Conservation (phyloP, 495 filamentous ascomycete species). For the Platismatia glauca region DNA sequence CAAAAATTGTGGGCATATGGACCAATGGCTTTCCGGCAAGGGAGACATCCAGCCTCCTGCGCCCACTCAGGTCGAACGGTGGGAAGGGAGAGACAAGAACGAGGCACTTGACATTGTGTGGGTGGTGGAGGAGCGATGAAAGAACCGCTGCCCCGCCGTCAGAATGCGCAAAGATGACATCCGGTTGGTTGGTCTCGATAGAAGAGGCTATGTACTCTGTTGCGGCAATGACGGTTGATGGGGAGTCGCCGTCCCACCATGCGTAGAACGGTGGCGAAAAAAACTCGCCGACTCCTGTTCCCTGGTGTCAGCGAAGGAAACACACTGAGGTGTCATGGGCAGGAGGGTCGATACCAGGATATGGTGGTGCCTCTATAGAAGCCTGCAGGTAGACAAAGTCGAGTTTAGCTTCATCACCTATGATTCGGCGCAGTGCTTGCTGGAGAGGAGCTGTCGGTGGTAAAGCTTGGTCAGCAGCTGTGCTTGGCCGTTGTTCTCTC, state of each 20-base stretch:
- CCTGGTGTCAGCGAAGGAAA: neutral
- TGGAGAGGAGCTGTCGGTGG: neutral
- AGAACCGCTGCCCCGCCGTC: neutral
- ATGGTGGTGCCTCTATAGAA: neutral
- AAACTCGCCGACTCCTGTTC: neutral
- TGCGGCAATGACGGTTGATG: neutral
- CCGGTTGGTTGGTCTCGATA: neutral
- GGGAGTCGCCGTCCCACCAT: neutral
- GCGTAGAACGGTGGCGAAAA: neutral
- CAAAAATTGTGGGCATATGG: neutral
- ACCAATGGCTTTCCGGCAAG: neutral
- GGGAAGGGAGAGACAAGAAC: neutral
- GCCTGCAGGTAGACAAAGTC: neutral
- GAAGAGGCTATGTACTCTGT: neutral
- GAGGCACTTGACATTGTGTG: neutral
- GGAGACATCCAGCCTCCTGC: neutral
- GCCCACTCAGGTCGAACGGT: neutral
- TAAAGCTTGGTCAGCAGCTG: neutral
- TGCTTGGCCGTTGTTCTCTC: neutral
- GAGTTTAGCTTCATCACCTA: neutral
- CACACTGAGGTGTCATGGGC: neutral
- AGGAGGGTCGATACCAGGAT: neutral
- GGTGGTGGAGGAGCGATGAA: neutral
- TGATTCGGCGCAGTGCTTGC: neutral
- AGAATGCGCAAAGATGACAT: conserved; percentile 1